These are phyloP conservation scores for Apiosordaria backusii DNA, from an alignment of 495 filamentous ascomycete genomes.

Conservation along the genomic window DNA sequence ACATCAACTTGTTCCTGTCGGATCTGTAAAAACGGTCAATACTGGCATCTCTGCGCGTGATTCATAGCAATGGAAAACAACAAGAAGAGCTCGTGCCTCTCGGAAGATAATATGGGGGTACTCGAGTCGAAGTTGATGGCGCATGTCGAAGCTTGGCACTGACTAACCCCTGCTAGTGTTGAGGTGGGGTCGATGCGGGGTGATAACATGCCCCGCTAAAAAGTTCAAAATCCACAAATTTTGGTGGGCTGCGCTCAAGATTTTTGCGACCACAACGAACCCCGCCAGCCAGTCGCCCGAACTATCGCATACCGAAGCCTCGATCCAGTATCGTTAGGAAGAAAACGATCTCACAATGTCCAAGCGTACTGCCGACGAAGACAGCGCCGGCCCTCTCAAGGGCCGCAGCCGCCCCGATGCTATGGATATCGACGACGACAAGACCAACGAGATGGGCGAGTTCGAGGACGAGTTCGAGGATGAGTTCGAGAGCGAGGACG, in stretches of 20 bases:
- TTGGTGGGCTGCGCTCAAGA: slow-evolving; percentile 11
- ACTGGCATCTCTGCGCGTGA: too few relatives aligned
- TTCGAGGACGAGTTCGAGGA: slow-evolving; percentile 97
- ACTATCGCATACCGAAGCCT: not conserved
- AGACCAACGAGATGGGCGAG: slow-evolving; percentile 67
- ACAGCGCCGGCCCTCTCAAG: slow-evolving; percentile 59
- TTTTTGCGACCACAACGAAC: slow-evolving; percentile 12
- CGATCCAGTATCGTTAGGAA: not conserved
- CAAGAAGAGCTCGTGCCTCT: too few relatives aligned
- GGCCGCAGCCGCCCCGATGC: slow-evolving; percentile 62
- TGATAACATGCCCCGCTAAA: slow-evolving; percentile 27
- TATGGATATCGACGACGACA: slow-evolving; percentile 51
- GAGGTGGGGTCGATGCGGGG: slow-evolving; percentile 15
- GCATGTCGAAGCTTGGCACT: too few relatives aligned
- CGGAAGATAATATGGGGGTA: too few relatives aligned
- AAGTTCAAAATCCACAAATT: slow-evolving; percentile 27
- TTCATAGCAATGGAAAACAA: too few relatives aligned
- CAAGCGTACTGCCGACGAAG: slow-evolving; percentile 61
- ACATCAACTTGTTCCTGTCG: too few relatives aligned
- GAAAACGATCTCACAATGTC: slow-evolving; percentile 53
- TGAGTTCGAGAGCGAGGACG: slow-evolving; percentile 95
- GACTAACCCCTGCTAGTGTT: not conserved
- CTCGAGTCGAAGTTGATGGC: too few relatives aligned
- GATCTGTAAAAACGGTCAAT: too few relatives aligned
- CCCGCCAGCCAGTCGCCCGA: not conserved